A percentile compares a stretch with the other conserved stretches of the same genome.
These are phyloP conservation scores for Leonotis leonurus DNA, from an alignment of 257 asterid genomes.

Conservation along the genomic window DNA sequence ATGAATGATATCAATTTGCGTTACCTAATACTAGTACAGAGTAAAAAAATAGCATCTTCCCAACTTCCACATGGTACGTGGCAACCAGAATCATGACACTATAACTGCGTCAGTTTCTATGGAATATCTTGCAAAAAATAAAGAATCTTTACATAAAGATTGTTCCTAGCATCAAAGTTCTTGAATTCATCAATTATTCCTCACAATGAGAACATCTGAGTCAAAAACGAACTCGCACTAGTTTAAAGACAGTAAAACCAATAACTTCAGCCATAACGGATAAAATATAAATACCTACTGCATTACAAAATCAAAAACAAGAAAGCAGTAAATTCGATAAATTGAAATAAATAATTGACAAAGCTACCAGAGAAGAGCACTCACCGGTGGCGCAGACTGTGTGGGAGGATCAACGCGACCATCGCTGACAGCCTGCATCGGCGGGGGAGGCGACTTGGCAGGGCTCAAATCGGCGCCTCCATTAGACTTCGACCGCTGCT, in stretches of 20 bases:
- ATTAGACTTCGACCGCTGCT: constrained; percentile 37
- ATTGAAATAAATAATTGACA: not conserved
- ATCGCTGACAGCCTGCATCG: constrained; percentile 18
- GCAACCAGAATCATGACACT: not conserved
- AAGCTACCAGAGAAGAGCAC: constrained; percentile 11
- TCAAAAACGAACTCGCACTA: not conserved
- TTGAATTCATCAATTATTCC: not conserved
- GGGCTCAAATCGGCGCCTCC: constrained; percentile 25
- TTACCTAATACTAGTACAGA: not conserved
- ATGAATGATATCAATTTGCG: not conserved
- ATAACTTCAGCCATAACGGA: not conserved
- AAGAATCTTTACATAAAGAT: not conserved
- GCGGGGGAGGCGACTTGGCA: constrained; percentile 21
- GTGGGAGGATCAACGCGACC: constrained; percentile 29
- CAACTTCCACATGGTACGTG: not conserved
- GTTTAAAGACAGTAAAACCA: not conserved
- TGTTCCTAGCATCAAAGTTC: not conserved
- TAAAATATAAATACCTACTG: constrained; percentile 5
- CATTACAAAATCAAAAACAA: constrained; percentile 6
- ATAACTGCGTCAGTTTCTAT: not conserved
- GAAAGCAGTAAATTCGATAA: not conserved
- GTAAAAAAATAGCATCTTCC: not conserved
- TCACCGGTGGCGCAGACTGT: constrained; percentile 29
- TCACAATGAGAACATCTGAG: not conserved
- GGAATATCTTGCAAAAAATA: not conserved